Conservation (phyloP, 2,329 filamentous ascomycete genomes). For the Xylariaceae sp. region DNA sequence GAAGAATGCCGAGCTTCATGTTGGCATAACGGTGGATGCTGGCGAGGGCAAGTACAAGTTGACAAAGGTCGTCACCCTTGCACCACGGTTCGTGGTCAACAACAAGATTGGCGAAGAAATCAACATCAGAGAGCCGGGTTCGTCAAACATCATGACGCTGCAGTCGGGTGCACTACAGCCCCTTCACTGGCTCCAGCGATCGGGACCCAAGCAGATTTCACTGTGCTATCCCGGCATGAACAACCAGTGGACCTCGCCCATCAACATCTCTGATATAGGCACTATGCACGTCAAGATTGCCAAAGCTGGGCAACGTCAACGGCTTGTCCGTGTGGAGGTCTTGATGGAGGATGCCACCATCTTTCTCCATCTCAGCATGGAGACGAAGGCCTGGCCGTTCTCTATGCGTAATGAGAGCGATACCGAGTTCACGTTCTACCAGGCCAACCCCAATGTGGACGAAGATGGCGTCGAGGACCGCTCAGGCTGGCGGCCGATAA, state of each 20-base stretch:
- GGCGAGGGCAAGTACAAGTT: conserved; percentile 97
- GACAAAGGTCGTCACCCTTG: conserved; percentile 88
- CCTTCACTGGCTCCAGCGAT: conserved; percentile 81
- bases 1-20: conserved; percentile 74
- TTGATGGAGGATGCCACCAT: conserved; percentile 90
- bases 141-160: conserved; percentile 73
- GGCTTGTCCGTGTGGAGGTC: conserved; percentile 78
- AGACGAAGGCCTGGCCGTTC: conserved; percentile 95
- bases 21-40: conserved; percentile 80
- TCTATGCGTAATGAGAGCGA: conserved; percentile 99
- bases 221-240: conserved; percentile 90
- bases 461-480: conserved; percentile 80
- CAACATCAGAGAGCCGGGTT: conserved; percentile 84
- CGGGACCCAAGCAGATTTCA: conserved; percentile 77
- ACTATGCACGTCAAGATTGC: conserved; percentile 90
- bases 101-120: conserved; percentile 88
- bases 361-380: conserved; percentile 82
- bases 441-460: conserved; percentile 86
- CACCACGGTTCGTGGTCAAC: conserved; percentile 87
- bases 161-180: conserved; percentile 74
- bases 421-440: conserved; percentile 92
- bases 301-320: conserved; percentile 82
- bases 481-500: conserved; percentile 84
- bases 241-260: conserved; percentile 95
- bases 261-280: conserved; percentile 93